Evolutionary conservation across 148 eudicot species (phyloP).

Genomic region (Fagopyrum esculentum): DNA sequence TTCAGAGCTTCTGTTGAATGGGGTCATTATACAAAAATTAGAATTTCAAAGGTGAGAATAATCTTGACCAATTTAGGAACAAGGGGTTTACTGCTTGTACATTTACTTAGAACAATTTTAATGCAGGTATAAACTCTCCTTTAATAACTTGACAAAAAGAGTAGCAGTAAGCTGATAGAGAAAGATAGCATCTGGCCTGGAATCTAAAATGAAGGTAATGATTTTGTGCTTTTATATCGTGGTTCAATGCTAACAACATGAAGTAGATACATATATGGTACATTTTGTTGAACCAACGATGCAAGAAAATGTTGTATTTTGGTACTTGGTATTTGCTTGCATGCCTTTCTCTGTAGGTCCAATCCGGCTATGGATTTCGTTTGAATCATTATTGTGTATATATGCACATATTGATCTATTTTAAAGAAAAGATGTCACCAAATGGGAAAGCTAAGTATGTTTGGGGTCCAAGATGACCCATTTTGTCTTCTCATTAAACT

Average conservation of each 20-base stretch:
- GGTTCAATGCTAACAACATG: neutral
- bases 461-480: too few species aligned
- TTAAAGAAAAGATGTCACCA: too few species aligned
- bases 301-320: neutral
- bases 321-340: too few species aligned
- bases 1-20: conserved; percentile 75
- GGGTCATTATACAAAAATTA: conserved; percentile 72
- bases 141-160: too few species aligned
- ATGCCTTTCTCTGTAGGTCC: too few species aligned
- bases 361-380: too few species aligned
- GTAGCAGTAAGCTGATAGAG: neutral
- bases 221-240: neutral
- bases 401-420: too few species aligned
- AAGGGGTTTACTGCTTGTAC: too few species aligned
- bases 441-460: too few species aligned
- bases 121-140: neutral
- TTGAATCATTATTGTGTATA: too few species aligned
- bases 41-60: conserved; percentile 59
- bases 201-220: neutral
- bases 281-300: neutral
- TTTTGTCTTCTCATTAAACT: too few species aligned
- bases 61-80: neutral
- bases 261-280: neutral
- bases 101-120: neutral
- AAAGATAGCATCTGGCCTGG: neutral